Evolutionary conservation across 495 filamentous ascomycete genomes (phyloP), one percentile per base, ranked within the genome.

Genomic region (Friedmanniomyces endolithicus): DNA sequence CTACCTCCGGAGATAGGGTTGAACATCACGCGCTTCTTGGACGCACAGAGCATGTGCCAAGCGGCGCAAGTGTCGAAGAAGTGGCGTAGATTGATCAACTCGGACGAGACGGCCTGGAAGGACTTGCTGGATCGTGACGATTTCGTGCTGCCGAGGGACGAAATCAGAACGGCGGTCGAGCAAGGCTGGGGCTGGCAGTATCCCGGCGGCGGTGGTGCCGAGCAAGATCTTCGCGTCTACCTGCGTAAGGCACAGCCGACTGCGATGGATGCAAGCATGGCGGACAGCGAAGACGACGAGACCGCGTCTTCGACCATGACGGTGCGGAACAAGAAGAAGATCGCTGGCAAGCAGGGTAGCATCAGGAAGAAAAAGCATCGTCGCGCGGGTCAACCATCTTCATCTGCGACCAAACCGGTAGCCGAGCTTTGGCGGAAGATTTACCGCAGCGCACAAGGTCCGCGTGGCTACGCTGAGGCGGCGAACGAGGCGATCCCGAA

Each of bases 181-280:
- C 85, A 97, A 71, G 92, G 92, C n/a, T 99, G 92, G 92, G 92
- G 90, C n/a, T 99, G 90, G 87, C 92, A 97, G 65, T 83, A 87
- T 67, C 87, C 89, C 1, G 79, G 80, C 50, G 87, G 82, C 6
- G 78, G 88, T 58, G 85, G 83, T 45, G 87, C 72, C 50, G 92
- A 98, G 65, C 76, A 79, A 54, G 90, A 98, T 67, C 71, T 96
- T 17, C 85, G 48, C 31, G 50, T 37, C 9, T 25, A 23, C n/a
- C 25, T 27, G 11, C 37, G 24, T 2, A 51, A 49, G 12, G 49
- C 59, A 11, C 29, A 39, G 1, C 52, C 50, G 3, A 31, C 3
- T 9, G 27, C 27, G 27, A 31, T 31, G 31, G 24, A 19, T 12
- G 41, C 25, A 1, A 39, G 27, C 9, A 40, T 49, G 46, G 12